phyloP scores from a whole-genome alignment of 129 eudicot genomes.

The Centrapalus pauciflorus region DNA sequence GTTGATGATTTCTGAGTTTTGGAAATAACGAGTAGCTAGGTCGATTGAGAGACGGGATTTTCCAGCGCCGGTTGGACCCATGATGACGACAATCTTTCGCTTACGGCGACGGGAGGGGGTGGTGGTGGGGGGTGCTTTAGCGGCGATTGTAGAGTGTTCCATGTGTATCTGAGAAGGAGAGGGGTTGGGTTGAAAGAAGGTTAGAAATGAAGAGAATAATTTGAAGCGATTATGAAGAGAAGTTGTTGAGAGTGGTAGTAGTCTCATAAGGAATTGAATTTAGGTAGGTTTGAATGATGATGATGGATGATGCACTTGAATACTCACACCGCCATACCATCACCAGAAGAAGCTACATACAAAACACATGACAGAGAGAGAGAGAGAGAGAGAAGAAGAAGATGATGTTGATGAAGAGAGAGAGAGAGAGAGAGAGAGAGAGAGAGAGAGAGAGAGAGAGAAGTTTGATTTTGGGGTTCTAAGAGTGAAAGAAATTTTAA shows the following conservation, averaged over 20 bases:
- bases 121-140: background rate
- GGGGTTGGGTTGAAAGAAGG: constrained; percentile 18
- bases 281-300: background rate
- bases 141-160: constrained; percentile 20
- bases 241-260: constrained; percentile 16
- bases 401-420: no score
- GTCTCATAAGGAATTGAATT: constrained; percentile 42
- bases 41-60: constrained; percentile 76
- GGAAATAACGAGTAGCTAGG: constrained; percentile 40
- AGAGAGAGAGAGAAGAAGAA: background rate
- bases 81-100: constrained; percentile 39
- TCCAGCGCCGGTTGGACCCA: constrained; percentile 87
- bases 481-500: background rate
- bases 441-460: background rate
- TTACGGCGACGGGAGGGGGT: constrained; percentile 23
- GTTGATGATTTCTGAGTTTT: constrained; percentile 56
- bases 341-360: constrained; percentile 21
- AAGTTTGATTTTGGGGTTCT: constrained; percentile 8
- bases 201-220: constrained; percentile 12
- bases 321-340: constrained; percentile 16
- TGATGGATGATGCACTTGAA: constrained; percentile 7
- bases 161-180: constrained; percentile 7
- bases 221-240: constrained; percentile 21
- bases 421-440: background rate
- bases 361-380: constrained; percentile 20